Conservation (phyloP, 768 basidiomycete species). For the Exidia glandulosa region DNA sequence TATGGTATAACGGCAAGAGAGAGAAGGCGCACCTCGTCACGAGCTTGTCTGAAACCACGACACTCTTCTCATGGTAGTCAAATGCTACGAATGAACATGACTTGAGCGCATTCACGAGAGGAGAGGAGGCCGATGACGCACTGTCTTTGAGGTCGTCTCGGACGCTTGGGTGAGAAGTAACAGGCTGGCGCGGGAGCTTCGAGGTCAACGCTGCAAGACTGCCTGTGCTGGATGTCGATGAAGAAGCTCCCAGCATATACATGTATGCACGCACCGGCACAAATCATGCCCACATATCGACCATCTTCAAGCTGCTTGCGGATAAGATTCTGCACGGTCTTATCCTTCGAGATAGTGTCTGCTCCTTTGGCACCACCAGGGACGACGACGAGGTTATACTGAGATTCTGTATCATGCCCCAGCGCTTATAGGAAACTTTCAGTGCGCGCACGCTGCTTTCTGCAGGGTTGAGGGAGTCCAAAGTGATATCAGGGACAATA, state of each 20-base stretch:
- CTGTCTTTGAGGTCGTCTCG: conserved; percentile 45
- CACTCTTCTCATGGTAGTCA: conserved; percentile 61
- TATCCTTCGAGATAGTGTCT: conserved; percentile 51
- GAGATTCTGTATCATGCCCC: conserved; percentile 1
- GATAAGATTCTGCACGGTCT: conserved; percentile 52
- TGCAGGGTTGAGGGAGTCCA: background rate
- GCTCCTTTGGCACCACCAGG: conserved; percentile 76
- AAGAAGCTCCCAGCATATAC: background rate
- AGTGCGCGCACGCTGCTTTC: background rate
- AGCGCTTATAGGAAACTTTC: background rate
- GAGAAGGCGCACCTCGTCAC: conserved; percentile 53
- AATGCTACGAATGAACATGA: conserved; percentile 35
- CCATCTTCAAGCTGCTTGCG: conserved; percentile 39
- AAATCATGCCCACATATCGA: conserved; percentile 74
- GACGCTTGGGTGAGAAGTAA: conserved; percentile 75
- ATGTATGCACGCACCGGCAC: conserved; percentile 44
- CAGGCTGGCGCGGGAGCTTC: conserved; percentile 44
- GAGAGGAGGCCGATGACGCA: conserved; percentile 13
- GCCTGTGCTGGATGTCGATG: conserved; percentile 28
- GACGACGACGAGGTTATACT: conserved; percentile 58
- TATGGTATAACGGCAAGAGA: background rate
- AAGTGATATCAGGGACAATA: conserved; percentile 47
- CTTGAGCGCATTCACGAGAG: background rate
- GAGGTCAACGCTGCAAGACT: conserved; percentile 56
- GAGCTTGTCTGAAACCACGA: conserved; percentile 60